Percentiles rank a stretch among this genome's conserved stretches.
Conservation (phyloP, 108 stramenopile species). For the Bacterosira constricta region DNA sequence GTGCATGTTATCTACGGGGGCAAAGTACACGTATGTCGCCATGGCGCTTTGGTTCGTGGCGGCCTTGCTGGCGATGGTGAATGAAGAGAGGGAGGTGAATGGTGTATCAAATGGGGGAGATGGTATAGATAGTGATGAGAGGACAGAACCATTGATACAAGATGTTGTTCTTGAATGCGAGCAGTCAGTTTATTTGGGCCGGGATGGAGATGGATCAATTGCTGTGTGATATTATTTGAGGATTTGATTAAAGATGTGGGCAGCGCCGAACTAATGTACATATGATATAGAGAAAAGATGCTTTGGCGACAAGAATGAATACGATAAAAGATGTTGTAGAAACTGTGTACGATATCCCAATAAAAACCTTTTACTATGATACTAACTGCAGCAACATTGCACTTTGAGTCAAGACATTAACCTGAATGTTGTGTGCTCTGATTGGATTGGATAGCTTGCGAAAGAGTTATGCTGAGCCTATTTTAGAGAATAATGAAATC, state of each 20-base stretch:
- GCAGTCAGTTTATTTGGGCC: background rate
- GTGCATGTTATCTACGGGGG: slow-evolving; percentile 6
- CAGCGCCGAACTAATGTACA: too few species aligned
- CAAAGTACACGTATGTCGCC: slow-evolving; percentile 5
- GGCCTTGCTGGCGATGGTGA: background rate
- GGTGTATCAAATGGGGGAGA: background rate
- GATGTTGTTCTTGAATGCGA: background rate
- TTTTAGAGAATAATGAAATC: too few species aligned
- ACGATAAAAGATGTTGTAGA: too few species aligned
- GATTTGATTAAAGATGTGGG: slow-evolving; percentile 1
- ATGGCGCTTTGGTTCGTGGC: slow-evolving; percentile 10
- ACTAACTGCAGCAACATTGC: too few species aligned
- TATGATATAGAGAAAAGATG: too few species aligned
- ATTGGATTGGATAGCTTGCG: too few species aligned
- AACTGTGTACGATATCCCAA: too few species aligned
- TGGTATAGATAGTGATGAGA: slow-evolving; percentile 3
- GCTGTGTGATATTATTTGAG: background rate
- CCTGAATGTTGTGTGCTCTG: too few species aligned
- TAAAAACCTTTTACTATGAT: too few species aligned
- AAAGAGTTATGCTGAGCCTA: too few species aligned
- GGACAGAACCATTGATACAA: slow-evolving; percentile 3
- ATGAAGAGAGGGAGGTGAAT: background rate
- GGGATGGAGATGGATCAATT: background rate
- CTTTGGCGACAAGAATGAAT: too few species aligned
- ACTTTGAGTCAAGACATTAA: too few species aligned